A percentile compares a stretch with the other conserved stretches of the same genome.
These are phyloP conservation scores for Pseudogymnoascus destructans DNA, from an alignment of 2,329 filamentous ascomycete species.

Conservation along the genomic window DNA sequence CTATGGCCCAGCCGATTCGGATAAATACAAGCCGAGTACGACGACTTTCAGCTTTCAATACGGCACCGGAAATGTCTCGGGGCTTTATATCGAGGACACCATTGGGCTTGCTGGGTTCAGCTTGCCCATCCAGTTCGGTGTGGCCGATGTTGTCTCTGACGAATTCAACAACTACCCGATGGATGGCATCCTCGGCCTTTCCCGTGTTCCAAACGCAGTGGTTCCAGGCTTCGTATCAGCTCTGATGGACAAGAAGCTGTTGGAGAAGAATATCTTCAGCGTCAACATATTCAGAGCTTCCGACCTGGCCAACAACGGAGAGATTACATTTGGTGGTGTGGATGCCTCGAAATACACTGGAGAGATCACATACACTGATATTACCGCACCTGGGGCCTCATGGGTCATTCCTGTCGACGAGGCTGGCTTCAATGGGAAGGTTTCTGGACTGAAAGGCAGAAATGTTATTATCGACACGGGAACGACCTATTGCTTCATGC, in stretches of 20 bases:
- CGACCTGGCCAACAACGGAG: slow-evolving; percentile 57
- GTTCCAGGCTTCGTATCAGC: slow-evolving; percentile 55
- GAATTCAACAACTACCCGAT: slow-evolving; percentile 71
- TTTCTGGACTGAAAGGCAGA: slow-evolving; percentile 32
- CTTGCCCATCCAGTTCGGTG: slow-evolving; percentile 54
- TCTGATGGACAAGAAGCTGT: slow-evolving; percentile 40
- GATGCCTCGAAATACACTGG: slow-evolving; percentile 56
- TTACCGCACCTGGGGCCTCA: slow-evolving; percentile 39
- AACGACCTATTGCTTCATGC: slow-evolving; percentile 67
- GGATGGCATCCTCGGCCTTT: slow-evolving; percentile 75
- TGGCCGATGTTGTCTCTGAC: slow-evolving; percentile 56
- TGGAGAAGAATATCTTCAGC: slow-evolving; percentile 56
- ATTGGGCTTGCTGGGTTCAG: slow-evolving; percentile 53
- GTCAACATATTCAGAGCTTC: slow-evolving; percentile 54
- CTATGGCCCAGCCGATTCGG: slow-evolving; percentile 55
- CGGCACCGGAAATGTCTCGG: slow-evolving; percentile 59
- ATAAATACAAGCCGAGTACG: slow-evolving; percentile 40
- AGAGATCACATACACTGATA: slow-evolving; percentile 51
- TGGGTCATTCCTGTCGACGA: slow-evolving; percentile 66
- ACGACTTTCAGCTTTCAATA: slow-evolving; percentile 56
- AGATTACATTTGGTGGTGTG: slow-evolving; percentile 61
- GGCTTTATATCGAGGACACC: slow-evolving; percentile 51
- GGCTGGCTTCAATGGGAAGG: slow-evolving; percentile 46
- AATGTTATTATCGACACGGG: slow-evolving; percentile 72
- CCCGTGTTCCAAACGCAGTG: slow-evolving; percentile 39